These are phyloP conservation scores for Exophiala calicioides DNA, from an alignment of 2,329 filamentous ascomycete genomes.

Conservation along the genomic window DNA sequence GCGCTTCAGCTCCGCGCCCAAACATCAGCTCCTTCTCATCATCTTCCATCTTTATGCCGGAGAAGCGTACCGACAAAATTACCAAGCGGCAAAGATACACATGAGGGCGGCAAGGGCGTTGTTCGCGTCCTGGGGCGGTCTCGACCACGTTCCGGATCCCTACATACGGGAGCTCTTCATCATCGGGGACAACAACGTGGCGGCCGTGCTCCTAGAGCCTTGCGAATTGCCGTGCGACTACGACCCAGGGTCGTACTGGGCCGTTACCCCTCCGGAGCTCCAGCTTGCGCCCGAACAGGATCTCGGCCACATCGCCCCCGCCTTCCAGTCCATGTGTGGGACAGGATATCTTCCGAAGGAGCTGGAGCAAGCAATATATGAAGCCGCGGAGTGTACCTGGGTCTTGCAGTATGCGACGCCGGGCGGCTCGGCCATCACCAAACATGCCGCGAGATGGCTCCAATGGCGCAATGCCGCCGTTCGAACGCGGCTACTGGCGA, in stretches of 20 bases:
- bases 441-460: constrained; percentile 27
- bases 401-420: constrained; percentile 19
- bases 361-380: constrained; percentile 16
- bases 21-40: constrained; percentile 25
- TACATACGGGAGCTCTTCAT: constrained; percentile 25
- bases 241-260: constrained; percentile 26
- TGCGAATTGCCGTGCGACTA: constrained; percentile 28
- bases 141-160: constrained; percentile 24
- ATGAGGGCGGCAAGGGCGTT: constrained; percentile 27
- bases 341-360: constrained; percentile 21
- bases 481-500: constrained; percentile 20
- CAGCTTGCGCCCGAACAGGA: constrained; percentile 21
- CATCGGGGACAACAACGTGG: constrained; percentile 27
- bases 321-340: constrained; percentile 7
- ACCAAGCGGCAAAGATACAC: constrained; percentile 26
- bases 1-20: constrained; percentile 24
- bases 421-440: constrained; percentile 17
- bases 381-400: constrained; percentile 25
- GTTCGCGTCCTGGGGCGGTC: constrained; percentile 25
- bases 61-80: constrained; percentile 29
- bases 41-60: constrained; percentile 29
- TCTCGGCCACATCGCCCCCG: constrained; percentile 18
- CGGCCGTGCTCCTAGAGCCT: constrained; percentile 24
- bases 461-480: constrained; percentile 27
- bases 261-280: constrained; percentile 18